Conservation (phyloP, 1,284 basidiomycete genomes). For the Wolfiporia cocos region DNA sequence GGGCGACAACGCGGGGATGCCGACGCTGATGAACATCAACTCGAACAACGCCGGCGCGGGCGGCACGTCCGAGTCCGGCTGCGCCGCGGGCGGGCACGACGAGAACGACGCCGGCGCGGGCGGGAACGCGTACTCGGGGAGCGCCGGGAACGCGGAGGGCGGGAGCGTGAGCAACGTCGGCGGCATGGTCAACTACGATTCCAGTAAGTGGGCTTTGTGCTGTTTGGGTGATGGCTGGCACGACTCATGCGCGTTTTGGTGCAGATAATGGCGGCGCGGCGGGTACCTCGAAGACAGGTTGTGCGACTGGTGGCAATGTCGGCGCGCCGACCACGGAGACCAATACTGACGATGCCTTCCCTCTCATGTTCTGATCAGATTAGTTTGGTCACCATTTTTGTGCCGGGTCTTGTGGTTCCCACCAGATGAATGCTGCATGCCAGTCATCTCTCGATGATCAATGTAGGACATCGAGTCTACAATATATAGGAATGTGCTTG, state of each 20-base stretch:
- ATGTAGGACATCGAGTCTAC: no score
- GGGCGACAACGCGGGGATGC: constrained; percentile 23
- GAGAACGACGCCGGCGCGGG: constrained; percentile 20
- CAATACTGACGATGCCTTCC: neutral
- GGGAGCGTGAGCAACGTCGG: constrained; percentile 22
- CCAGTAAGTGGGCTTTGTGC: constrained; percentile 21
- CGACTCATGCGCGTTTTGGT: neutral
- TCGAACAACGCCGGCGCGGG: constrained; percentile 28
- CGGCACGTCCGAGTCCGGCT: constrained; percentile 23
- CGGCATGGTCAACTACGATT: constrained; percentile 25
- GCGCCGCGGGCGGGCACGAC: constrained; percentile 21
- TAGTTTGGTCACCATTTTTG: no score
- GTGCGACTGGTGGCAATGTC: constrained; percentile 17
- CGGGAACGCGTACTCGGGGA: constrained; percentile 25
- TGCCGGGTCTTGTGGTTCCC: no score
- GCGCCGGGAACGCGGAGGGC: constrained; percentile 22
- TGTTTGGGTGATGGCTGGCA: neutral
- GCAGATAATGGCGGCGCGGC: constrained; percentile 27
- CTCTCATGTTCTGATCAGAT: no score
- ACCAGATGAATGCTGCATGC: no score
- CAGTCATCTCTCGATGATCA: no score
- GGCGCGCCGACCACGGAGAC: neutral
- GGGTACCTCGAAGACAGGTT: constrained; percentile 21
- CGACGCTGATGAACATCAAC: constrained; percentile 25
- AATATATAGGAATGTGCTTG: no score